Evolutionary conservation across 2,329 filamentous ascomycete genomes (phyloP).

Genomic region (Aspergillus proliferans): DNA sequence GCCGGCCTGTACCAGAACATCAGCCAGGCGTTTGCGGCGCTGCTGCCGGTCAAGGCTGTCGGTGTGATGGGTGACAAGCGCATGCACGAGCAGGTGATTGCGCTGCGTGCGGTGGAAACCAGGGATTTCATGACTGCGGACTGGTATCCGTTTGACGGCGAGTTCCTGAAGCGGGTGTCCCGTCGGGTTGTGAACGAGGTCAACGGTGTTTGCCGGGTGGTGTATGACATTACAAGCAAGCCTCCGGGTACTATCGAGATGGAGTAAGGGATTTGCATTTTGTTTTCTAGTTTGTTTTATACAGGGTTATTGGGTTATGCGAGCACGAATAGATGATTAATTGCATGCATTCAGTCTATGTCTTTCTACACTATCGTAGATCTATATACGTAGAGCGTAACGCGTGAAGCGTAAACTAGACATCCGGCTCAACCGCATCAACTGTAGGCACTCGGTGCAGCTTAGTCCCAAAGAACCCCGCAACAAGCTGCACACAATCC

Average conservation of each 20-base stretch:
- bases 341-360: not conserved
- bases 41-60: constrained; percentile 60
- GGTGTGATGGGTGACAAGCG: constrained; percentile 58
- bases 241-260: constrained; percentile 69
- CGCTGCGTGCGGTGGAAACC: constrained; percentile 56
- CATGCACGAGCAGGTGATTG: constrained; percentile 58
- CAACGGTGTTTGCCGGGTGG: constrained; percentile 44
- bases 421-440: constrained; percentile 26
- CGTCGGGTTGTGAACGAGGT: constrained; percentile 71
- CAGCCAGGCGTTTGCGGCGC: constrained; percentile 63
- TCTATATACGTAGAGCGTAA: not conserved
- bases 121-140: constrained; percentile 71
- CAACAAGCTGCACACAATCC: constrained; percentile 25
- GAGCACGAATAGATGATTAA: not conserved
- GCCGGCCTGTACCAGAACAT: constrained; percentile 51
- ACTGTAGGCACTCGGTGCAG: constrained; percentile 27
- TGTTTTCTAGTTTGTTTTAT: not conserved
- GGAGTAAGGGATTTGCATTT: constrained; percentile 47
- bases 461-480: constrained; percentile 20
- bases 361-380: not conserved
- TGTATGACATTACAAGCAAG: constrained; percentile 53
- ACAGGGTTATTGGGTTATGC: not conserved
- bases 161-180: constrained; percentile 59
- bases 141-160: constrained; percentile 59
- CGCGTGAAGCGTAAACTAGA: constrained; percentile 7